Conservation (phyloP, 805 yeast species). For the Nakazawaea holstii region DNA sequence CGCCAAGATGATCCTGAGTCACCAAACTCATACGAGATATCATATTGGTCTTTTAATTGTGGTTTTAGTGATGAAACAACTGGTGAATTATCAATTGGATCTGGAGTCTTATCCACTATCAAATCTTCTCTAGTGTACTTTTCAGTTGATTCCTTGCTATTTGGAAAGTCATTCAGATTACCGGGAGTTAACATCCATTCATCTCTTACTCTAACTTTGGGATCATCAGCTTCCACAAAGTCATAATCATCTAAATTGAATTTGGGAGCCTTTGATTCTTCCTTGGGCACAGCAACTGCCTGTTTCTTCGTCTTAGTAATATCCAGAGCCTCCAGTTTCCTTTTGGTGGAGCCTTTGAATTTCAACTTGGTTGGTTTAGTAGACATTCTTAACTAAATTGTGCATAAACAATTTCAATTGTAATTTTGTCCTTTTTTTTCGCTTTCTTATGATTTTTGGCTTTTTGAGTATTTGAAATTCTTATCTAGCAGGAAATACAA, state of each 20-base stretch:
- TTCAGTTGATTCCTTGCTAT: not conserved
- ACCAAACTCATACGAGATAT: slow-evolving; percentile 29
- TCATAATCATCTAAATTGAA: slow-evolving; percentile 4
- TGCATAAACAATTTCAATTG: not conserved
- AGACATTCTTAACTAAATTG: not conserved
- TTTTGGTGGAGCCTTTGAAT: slow-evolving; percentile 3
- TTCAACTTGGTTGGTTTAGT: slow-evolving; percentile 1
- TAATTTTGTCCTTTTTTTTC: not conserved
- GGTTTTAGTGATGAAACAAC: not conserved
- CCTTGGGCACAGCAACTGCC: not conserved
- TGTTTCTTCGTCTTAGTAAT: not conserved
- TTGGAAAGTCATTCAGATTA: not conserved
- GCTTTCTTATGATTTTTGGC: no score
- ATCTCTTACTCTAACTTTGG: not conserved
- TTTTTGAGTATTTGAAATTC: no score
- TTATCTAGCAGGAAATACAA: no score
- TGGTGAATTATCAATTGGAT: no score
- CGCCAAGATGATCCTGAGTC: slow-evolving; percentile 34
- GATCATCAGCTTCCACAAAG: slow-evolving; percentile 2
- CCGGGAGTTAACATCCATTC: slow-evolving; percentile 6
- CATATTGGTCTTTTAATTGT: slow-evolving; percentile 1
- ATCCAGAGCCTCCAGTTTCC: not conserved
- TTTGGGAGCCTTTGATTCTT: not conserved
- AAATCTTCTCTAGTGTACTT: not conserved
- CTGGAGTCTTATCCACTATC: no score